Percentiles rank a stretch among this genome's conserved stretches.
These are phyloP conservation scores for Septoria petroselini DNA, from an alignment of 2,329 filamentous ascomycete species.

Conservation along the genomic window DNA sequence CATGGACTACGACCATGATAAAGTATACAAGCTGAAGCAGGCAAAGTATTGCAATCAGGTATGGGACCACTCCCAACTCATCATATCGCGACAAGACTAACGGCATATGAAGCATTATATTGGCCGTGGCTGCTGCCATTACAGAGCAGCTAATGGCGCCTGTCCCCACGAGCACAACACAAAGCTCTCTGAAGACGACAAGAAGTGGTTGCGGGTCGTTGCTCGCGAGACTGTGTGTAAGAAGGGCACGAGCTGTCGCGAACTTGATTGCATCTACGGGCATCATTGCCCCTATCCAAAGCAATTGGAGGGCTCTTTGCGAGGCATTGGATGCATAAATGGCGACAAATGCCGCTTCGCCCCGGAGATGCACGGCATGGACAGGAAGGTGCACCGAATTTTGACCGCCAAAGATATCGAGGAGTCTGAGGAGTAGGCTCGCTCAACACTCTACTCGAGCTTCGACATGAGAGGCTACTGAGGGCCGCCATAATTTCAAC, in stretches of 20 bases:
- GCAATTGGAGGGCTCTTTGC: conserved; percentile 41
- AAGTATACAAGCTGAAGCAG: conserved; percentile 59
- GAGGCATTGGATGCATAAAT: conserved; percentile 57
- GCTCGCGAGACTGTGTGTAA: conserved; percentile 62
- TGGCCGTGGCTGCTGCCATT: conserved; percentile 55
- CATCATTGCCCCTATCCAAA: conserved; percentile 58
- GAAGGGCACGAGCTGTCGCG: conserved; percentile 56
- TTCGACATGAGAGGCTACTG: too few relatives aligned
- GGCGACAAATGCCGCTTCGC: conserved; percentile 59
- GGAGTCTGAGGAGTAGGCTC: conserved; percentile 1
- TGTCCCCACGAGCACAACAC: conserved; percentile 58
- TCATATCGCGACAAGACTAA: neutral
- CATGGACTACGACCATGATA: conserved; percentile 52
- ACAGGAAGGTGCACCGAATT: conserved; percentile 55
- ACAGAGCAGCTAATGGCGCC: conserved; percentile 44
- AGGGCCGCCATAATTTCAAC: too few relatives aligned
- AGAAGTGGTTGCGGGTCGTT: conserved; percentile 55
- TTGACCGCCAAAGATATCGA: conserved; percentile 22
- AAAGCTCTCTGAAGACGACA: conserved; percentile 53
- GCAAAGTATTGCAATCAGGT: conserved; percentile 60
- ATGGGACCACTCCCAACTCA: neutral
- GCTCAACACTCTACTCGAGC: too few relatives aligned
- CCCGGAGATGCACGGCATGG: conserved; percentile 56
- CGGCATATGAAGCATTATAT: conserved; percentile 49
- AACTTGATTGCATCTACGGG: conserved; percentile 61